A percentile compares a stretch with the other conserved stretches of the same genome.
These are phyloP conservation scores for Pseudogymnoascus sp. DNA, from an alignment of 2,329 filamentous ascomycete genomes.

Conservation along the genomic window DNA sequence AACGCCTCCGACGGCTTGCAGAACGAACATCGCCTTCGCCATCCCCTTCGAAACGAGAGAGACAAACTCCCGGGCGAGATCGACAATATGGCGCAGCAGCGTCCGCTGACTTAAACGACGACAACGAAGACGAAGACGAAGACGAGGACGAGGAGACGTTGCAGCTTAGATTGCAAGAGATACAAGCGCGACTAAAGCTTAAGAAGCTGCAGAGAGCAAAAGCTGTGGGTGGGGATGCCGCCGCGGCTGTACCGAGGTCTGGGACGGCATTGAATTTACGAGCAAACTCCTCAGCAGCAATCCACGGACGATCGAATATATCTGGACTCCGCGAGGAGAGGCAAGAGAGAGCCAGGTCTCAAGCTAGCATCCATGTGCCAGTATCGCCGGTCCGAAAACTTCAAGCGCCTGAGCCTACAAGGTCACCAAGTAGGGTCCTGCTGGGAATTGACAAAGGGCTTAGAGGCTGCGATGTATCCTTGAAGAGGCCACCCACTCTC, in stretches of 20 bases:
- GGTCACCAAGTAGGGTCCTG: slow-evolving; percentile 70
- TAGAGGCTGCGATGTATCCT: slow-evolving; percentile 70
- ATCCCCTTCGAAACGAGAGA: slow-evolving; percentile 48
- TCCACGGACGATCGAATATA: slow-evolving; percentile 21
- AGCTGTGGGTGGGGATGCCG: slow-evolving; percentile 26
- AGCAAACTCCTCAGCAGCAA: slow-evolving; percentile 21
- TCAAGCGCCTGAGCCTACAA: slow-evolving; percentile 40
- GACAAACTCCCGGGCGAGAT: neutral
- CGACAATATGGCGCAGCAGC: slow-evolving; percentile 1
- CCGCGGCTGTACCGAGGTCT: slow-evolving; percentile 4
- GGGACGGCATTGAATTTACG: slow-evolving; percentile 15
- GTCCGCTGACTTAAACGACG: slow-evolving; percentile 28
- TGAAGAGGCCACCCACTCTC: slow-evolving; percentile 55
- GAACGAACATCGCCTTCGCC: slow-evolving; percentile 60
- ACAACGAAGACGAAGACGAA: slow-evolving; percentile 49
- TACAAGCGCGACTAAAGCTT: slow-evolving; percentile 77
- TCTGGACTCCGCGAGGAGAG: slow-evolving; percentile 18
- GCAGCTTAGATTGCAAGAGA: slow-evolving; percentile 76
- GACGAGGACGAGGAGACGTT: slow-evolving; percentile 85
- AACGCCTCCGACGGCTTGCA: slow-evolving; percentile 60
- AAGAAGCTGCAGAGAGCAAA: slow-evolving; percentile 73
- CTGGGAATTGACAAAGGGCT: slow-evolving; percentile 87
- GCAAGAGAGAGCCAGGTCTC: slow-evolving; percentile 25
- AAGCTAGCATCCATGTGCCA: slow-evolving; percentile 59
- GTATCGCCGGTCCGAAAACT: slow-evolving; percentile 59